A percentile compares a stretch with the other conserved stretches of the same genome.
These are phyloP conservation scores for Byssochlamys sp. DNA, from an alignment of 2,329 filamentous ascomycete genomes.

Conservation along the genomic window DNA sequence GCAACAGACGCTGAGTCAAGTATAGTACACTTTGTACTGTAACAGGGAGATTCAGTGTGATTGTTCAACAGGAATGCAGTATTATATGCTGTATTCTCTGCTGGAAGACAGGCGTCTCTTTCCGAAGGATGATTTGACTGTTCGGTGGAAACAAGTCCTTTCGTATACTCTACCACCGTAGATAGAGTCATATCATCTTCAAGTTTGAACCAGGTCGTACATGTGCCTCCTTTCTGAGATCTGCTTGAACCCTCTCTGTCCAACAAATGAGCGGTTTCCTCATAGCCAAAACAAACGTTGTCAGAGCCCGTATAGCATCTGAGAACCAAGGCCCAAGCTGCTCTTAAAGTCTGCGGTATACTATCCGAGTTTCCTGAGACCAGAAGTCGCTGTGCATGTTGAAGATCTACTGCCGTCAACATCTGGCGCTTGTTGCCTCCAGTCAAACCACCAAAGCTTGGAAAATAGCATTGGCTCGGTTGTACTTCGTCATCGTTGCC, in stretches of 20 bases:
- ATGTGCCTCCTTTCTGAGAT: slow-evolving; percentile 8
- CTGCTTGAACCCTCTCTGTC: slow-evolving; percentile 9
- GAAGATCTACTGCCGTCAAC: slow-evolving; percentile 24
- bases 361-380: slow-evolving; percentile 1
- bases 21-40: slow-evolving; percentile 1
- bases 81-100: neutral
- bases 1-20: slow-evolving; percentile 18
- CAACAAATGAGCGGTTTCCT: slow-evolving; percentile 15
- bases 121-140: neutral
- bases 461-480: slow-evolving; percentile 26
- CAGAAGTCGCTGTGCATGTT: slow-evolving; percentile 14
- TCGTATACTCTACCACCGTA: neutral
- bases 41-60: neutral
- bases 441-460: slow-evolving; percentile 21
- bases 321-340: slow-evolving; percentile 39
- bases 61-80: neutral
- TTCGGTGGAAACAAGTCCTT: neutral
- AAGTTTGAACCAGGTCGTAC: slow-evolving; percentile 19
- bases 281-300: slow-evolving; percentile 40
- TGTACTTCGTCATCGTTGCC: slow-evolving; percentile 14
- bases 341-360: slow-evolving; percentile 21
- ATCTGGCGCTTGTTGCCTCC: slow-evolving; percentile 25
- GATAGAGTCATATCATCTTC: slow-evolving; percentile 16
- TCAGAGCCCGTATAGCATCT: slow-evolving; percentile 38
- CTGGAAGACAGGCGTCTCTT: neutral